phyloP scores from a whole-genome alignment of 768 basidiomycete genomes.

The Agaricus blazei region DNA sequence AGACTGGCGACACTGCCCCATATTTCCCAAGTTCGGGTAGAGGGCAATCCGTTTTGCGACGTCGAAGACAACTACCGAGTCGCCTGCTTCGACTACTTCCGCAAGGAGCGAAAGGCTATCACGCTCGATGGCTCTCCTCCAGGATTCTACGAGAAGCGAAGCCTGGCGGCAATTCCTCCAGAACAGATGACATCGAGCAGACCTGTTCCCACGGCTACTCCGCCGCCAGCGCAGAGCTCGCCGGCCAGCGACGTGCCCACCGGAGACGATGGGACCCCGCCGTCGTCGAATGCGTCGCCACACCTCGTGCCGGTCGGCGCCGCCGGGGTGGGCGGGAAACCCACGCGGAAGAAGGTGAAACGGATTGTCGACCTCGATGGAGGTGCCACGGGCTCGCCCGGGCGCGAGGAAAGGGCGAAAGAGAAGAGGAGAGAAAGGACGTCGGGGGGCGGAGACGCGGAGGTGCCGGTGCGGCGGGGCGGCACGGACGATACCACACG shows the following conservation, averaged over 20 bases:
- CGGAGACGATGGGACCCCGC: constrained; percentile 18
- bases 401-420: constrained; percentile 14
- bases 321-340: constrained; percentile 31
- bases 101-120: constrained; percentile 75
- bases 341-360: constrained; percentile 57
- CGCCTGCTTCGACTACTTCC: constrained; percentile 79
- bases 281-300: constrained; percentile 41
- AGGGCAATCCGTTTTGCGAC: constrained; percentile 79
- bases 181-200: constrained; percentile 49
- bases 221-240: constrained; percentile 48
- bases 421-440: constrained; percentile 16
- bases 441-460: too few species aligned
- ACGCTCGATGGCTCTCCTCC: constrained; percentile 71
- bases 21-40: constrained; percentile 75
- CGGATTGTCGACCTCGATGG: constrained; percentile 77
- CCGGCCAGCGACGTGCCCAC: neutral
- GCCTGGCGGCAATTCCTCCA: constrained; percentile 41
- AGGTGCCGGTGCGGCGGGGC: constrained; percentile 20
- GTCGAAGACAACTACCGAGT: constrained; percentile 71
- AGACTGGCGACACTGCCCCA: constrained; percentile 76
- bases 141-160: constrained; percentile 66
- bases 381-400: constrained; percentile 27
- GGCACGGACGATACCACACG: constrained; percentile 48
- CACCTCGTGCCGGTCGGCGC: constrained; percentile 31
- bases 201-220: constrained; percentile 43